phyloP scores from a whole-genome alignment of 177 flowering plant species.

The Telopea speciosissima region DNA sequence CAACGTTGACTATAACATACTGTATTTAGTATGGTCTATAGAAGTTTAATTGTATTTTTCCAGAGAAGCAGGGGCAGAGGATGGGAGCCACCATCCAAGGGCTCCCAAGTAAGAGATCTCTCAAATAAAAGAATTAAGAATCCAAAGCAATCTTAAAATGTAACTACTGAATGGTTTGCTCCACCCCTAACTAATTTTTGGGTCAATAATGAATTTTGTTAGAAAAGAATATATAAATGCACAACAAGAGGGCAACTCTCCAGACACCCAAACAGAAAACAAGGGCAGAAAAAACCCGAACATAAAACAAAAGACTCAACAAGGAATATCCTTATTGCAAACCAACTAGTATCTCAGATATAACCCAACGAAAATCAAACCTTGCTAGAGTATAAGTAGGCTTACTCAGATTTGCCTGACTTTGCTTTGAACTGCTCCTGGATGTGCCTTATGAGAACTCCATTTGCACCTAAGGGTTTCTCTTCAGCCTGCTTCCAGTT shows the following conservation, averaged over 20 bases:
- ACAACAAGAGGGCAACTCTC: too few relatives aligned
- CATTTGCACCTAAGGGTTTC: slow-evolving; percentile 90
- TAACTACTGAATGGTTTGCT: neutral
- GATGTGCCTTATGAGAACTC: slow-evolving; percentile 77
- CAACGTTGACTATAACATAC: neutral
- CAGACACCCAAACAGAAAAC: too few relatives aligned
- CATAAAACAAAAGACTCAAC: too few relatives aligned
- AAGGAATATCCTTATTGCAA: neutral
- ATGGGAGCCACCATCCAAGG: neutral
- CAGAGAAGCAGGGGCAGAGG: neutral
- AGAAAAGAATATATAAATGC: too few relatives aligned
- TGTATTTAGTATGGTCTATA: neutral
- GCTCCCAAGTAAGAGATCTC: neutral
- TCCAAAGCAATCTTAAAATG: too few relatives aligned
- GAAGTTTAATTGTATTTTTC: neutral
- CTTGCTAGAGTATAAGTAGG: neutral
- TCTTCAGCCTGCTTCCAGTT: slow-evolving; percentile 89
- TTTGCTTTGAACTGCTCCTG: slow-evolving; percentile 96
- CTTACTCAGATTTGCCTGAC: slow-evolving; percentile 93
- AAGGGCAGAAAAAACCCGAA: too few relatives aligned
- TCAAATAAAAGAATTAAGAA: neutral
- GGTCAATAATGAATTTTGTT: too few relatives aligned
- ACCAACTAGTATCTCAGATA: neutral
- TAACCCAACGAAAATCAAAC: slow-evolving; percentile 1
- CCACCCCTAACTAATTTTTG: neutral